Evolutionary conservation across 2,329 filamentous ascomycete genomes (phyloP), one percentile per base, ranked within the genome.

Genomic region (Ceratocystis destructans): DNA sequence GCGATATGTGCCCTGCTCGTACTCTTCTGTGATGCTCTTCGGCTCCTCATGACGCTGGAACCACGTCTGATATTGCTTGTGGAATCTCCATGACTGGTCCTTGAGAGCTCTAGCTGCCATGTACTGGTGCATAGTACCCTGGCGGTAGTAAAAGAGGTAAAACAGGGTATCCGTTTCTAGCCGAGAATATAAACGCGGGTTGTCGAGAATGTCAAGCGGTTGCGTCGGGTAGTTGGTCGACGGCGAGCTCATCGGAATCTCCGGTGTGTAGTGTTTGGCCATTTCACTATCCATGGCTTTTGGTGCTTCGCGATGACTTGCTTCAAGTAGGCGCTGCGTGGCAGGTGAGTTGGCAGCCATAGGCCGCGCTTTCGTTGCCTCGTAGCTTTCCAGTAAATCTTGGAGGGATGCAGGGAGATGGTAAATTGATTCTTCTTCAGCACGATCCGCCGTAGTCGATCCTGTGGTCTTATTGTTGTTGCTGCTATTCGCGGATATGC

Each of bases 51-150:
- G 94, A 64, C 94, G 84, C 76, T 99, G 94, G 73, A 99, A 99
- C 94, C 94, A 99, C 1, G 94, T 99, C 76, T 96, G 94, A 74
- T 99, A 99, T 76, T 97, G 94, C 80, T 99, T 99, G 78, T 99
- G 94, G 75, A 99, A 99, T 66, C 94, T 84, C 94, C 94, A 99
- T 76, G 92, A 96, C 76, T 99, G 94, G 70, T 93, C 89, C 78
- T 99, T 99, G 64, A 99, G 79, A n/a, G 94, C 90, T 77, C 96
- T 96, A 15, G 94, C 94, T 1, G 94, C 91, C 68, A 97, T 82
- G 73, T 92, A 96, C 75, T 99, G 94, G 75, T 97, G 92, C 71
- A 96, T 92, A 0, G 91, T 92, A 31, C 91, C 91, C 76, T 99
- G 94, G 71, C 93, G 90, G 79, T 99, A 99, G 80, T 99, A 99